Evolutionary conservation across 202 grass and related monocot genomes (phyloP), one percentile per base, ranked within the genome.

Genomic region (Carex sylvatica): DNA sequence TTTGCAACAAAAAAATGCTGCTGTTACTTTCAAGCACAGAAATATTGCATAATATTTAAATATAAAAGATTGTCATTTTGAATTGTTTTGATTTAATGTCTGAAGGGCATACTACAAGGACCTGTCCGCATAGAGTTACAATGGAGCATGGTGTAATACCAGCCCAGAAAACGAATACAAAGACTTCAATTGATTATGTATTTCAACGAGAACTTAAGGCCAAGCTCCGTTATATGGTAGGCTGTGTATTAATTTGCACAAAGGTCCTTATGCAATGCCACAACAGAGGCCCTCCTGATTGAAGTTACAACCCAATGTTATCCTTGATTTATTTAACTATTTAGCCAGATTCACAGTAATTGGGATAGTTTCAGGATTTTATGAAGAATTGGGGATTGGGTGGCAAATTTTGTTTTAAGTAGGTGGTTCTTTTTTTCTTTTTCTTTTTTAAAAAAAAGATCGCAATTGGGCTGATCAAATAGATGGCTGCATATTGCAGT

Each of bases 71-170:
- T 86, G 26, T 58, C 20, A 49, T 59, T 38, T 78, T 63, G 2
- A 23, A 38, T n/a, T 51, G 79, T 65, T 51, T 82, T 69, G 2
- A 11, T 72, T 80, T 80, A 4, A 9, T 74, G 19, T 68, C 71
- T 67, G 72, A 79, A 98, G 95, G 95, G 19, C 95, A 98, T 82
- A 98, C 92, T 42, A 98, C 95, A 68, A 86, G 93, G 90, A 91
- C 65, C 54, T 98, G 95, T 85, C 89, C 92, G 0, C 95, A 98
- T 59, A 90, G 95, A 81, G 87, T 94, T 61, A 88, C 92, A 28
- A 94, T 93, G 92, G 95, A 98, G 75, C 92, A 94, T 78, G 95
- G 90, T 14, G 92, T 94, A 15, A 90, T 98, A 82, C 95, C 92
- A 49, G 92, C 90, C 5, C 70, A 84, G 73, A 88, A 77, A 78